Evolutionary conservation across 208 protist species (phyloP).

Genomic region (Strigomonas oncopelti): DNA sequence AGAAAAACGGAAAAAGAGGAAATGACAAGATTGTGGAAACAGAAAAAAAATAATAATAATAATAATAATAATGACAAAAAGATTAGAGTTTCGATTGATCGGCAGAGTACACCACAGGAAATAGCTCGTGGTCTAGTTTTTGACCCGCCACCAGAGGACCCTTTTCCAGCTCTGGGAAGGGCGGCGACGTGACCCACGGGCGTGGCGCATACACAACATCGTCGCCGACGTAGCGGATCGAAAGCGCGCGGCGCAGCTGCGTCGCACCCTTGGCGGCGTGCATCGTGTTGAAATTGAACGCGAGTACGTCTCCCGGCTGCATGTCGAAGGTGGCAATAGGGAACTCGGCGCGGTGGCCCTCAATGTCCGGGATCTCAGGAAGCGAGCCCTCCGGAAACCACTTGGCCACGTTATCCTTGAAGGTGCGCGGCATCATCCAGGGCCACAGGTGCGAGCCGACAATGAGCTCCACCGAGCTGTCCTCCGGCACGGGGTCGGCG

Average conservation of each 20-base stretch:
- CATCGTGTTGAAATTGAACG: slow-evolving; percentile 46
- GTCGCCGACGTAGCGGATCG: slow-evolving; percentile 35
- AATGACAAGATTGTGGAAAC: too few relatives aligned
- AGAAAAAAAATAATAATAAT: too few relatives aligned
- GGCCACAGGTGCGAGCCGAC: slow-evolving; percentile 35
- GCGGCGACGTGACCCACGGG: slow-evolving; percentile 35
- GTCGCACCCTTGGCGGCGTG: slow-evolving; percentile 32
- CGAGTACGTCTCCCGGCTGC: slow-evolving; percentile 32
- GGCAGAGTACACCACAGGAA: slow-evolving; percentile 22
- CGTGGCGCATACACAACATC: slow-evolving; percentile 31
- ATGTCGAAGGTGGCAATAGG: slow-evolving; percentile 24
- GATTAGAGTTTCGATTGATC: neutral
- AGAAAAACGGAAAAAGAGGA: neutral
- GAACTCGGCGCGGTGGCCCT: slow-evolving; percentile 24
- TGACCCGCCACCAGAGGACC: slow-evolving; percentile 14
- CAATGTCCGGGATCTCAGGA: slow-evolving; percentile 36
- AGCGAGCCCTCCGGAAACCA: slow-evolving; percentile 40
- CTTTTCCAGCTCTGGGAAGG: slow-evolving; percentile 33
- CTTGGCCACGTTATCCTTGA: slow-evolving; percentile 45
- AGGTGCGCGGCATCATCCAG: slow-evolving; percentile 43
- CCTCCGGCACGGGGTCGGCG: slow-evolving; percentile 31
- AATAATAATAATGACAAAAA: too few relatives aligned
- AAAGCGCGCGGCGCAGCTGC: slow-evolving; percentile 32
- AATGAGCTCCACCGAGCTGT: slow-evolving; percentile 37
- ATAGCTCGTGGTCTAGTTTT: slow-evolving; percentile 19